These are phyloP conservation scores for Suhomyces chickasaworum DNA, from an alignment of 1,139 yeast genomes.

Conservation along the genomic window DNA sequence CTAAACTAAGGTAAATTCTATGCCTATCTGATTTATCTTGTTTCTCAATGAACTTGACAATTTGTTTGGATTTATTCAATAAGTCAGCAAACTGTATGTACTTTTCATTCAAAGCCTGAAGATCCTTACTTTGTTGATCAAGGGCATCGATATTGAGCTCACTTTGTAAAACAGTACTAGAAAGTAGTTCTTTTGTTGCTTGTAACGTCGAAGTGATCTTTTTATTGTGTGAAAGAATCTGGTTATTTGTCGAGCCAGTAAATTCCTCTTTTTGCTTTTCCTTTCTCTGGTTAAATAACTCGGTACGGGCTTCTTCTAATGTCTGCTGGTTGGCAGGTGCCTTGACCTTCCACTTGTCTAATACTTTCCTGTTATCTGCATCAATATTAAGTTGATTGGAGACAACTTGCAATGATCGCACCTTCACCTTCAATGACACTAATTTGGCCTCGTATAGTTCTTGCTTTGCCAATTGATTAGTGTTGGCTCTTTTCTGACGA, in stretches of 20 bases:
- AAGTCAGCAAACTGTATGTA: slow-evolving; percentile 57
- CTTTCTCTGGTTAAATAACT: slow-evolving; percentile 13
- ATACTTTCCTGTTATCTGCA: slow-evolving; percentile 20
- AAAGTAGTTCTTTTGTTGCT: slow-evolving; percentile 55
- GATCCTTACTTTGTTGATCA: slow-evolving; percentile 58
- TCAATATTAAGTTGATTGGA: slow-evolving; percentile 19
- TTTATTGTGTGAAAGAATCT: slow-evolving; percentile 50
- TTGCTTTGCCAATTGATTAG: slow-evolving; percentile 9
- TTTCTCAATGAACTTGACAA: slow-evolving; percentile 65
- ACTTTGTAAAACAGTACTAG: slow-evolving; percentile 58
- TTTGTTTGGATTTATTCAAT: slow-evolving; percentile 53
- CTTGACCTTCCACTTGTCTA: slow-evolving; percentile 16
- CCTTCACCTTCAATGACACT: slow-evolving; percentile 17
- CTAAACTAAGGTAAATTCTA: slow-evolving; percentile 58
- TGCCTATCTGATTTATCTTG: slow-evolving; percentile 66
- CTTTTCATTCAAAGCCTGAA: slow-evolving; percentile 50
- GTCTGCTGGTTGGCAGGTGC: slow-evolving; percentile 1
- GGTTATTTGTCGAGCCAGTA: slow-evolving; percentile 19
- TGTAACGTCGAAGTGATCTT: slow-evolving; percentile 56
- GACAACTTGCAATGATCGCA: slow-evolving; percentile 22
- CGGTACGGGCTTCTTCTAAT: slow-evolving; percentile 10
- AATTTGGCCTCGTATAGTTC: slow-evolving; percentile 20
- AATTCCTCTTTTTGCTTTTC: slow-evolving; percentile 3
- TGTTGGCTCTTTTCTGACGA: slow-evolving; percentile 7
- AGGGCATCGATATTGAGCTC: slow-evolving; percentile 63